Evolutionary conservation across 2,329 filamentous ascomycete species (phyloP).

Genomic region (Neoascochyta sp.): DNA sequence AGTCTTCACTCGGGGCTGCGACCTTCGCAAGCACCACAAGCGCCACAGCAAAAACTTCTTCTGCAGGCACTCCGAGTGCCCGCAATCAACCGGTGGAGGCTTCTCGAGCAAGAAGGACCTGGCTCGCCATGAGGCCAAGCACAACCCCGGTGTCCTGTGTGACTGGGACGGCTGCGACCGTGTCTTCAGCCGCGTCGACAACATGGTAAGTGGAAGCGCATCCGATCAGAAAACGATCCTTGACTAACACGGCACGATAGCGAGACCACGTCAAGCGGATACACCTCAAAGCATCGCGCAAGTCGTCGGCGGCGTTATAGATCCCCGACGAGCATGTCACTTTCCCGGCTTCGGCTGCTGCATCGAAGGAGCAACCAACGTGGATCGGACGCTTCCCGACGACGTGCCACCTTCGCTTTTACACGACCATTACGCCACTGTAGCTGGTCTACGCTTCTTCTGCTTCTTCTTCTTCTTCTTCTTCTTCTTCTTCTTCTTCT

Average conservation of each 20-base stretch:
- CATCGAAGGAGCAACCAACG: too few relatives aligned
- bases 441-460: conserved; percentile 14
- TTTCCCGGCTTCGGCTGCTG: neutral
- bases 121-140: conserved; percentile 59
- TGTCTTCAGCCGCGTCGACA: conserved; percentile 59
- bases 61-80: conserved; percentile 57
- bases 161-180: conserved; percentile 57
- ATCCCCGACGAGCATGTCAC: neutral
- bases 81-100: conserved; percentile 54
- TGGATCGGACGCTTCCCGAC: conserved; percentile 1
- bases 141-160: conserved; percentile 58
- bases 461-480: too few relatives aligned
- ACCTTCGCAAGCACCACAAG: conserved; percentile 61
- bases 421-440: conserved; percentile 8
- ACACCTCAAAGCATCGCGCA: conserved; percentile 36
- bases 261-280: conserved; percentile 42
- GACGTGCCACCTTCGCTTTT: conserved; percentile 1
- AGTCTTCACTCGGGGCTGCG: conserved; percentile 57
- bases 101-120: conserved; percentile 63
- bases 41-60: conserved; percentile 60
- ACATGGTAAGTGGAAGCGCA: conserved; percentile 60
- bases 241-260: too few relatives aligned
- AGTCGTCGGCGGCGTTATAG: conserved; percentile 18
- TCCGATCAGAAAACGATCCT: too few relatives aligned
- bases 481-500: too few relatives aligned